Base-by-base conservation (phyloP, 176 grass and related monocot species). In the Oropetium thomaeum region DNA sequence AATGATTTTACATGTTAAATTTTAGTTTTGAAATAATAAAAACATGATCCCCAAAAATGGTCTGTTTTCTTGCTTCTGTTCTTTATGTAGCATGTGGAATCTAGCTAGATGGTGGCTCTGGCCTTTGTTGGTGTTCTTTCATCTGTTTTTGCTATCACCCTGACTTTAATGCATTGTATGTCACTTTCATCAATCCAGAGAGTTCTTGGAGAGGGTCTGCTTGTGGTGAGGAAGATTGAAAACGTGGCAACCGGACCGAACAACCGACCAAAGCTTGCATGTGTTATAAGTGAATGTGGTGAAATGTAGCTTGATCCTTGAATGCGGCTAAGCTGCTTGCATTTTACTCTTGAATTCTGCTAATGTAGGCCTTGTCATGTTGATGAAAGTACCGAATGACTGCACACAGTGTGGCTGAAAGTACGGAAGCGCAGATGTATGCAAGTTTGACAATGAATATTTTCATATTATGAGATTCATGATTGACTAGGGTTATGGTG, bases 221-320 rank as follows among this genome's bases (percentile, higher is more conserved):
- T 95, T 10, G 91, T 92, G 2, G 69, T 92, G 22, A 86, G 96
- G 32, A 99, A 95, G 86, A 92, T 99, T 27, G 91, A 95, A 37
- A 99, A 99, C 35, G 89, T 99, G 2, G 87, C 96, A 15, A 92
- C 96, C 22, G 91, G 96, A 55, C 87, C 91, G 5, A 95, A 99
- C 69, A 99, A 99, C 69, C 81, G 89, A 10, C 96, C 96, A 5
- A 99, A 95, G 79, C 89, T 98, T 70, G 84, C 84, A 17, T 99
- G 96, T 29, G 33, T 88, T 35, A 88, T 95, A 57, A 83, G 84
- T 2, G 96, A 99, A 70, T 99, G 91, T 10, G 96, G 96, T 23
- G 96, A 99, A 41, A 95, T 99, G 96, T 99, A 99, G 78, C n/a
- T 63, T 69, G 48, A 38, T 71, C 38, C 33, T 35, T 33, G 32